Evolutionary conservation across 441 rosid genomes (phyloP).

Genomic region (Breynia disticha): DNA sequence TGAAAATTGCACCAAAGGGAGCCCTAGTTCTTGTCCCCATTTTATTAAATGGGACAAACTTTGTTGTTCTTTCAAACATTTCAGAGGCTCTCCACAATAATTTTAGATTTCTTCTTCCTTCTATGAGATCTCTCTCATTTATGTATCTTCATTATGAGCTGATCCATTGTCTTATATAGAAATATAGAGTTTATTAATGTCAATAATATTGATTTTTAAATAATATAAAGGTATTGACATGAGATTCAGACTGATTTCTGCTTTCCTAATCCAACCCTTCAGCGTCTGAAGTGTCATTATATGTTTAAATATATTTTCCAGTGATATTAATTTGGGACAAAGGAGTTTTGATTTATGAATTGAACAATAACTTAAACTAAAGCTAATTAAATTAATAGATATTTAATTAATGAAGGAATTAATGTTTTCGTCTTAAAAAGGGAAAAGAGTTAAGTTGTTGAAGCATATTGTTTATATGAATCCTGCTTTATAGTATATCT

Average conservation of each 20-base stretch:
- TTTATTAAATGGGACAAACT: slow-evolving; percentile 18
- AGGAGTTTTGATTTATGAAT: background rate
- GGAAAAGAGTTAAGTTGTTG: no score
- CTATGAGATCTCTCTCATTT: background rate
- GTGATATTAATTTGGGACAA: background rate
- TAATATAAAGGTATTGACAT: no score
- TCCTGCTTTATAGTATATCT: no score
- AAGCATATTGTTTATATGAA: no score
- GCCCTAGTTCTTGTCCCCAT: slow-evolving; percentile 11
- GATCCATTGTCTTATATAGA: background rate
- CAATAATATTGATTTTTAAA: no score
- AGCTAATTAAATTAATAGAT: no score
- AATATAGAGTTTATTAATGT: no score
- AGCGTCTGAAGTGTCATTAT: background rate
- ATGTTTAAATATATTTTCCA: background rate
- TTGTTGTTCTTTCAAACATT: background rate
- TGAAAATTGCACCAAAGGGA: slow-evolving; percentile 15
- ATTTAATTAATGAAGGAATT: no score
- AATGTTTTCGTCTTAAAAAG: no score
- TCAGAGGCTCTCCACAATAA: slow-evolving; percentile 8
- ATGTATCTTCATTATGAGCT: slow-evolving; percentile 10
- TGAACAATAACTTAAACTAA: no score
- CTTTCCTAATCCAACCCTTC: background rate
- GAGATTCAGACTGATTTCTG: no score
- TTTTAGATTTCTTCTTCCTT: slow-evolving; percentile 4